These are phyloP conservation scores for Colletotrichum orchidophilum DNA, from an alignment of 2,329 filamentous ascomycete genomes.

Conservation along the genomic window DNA sequence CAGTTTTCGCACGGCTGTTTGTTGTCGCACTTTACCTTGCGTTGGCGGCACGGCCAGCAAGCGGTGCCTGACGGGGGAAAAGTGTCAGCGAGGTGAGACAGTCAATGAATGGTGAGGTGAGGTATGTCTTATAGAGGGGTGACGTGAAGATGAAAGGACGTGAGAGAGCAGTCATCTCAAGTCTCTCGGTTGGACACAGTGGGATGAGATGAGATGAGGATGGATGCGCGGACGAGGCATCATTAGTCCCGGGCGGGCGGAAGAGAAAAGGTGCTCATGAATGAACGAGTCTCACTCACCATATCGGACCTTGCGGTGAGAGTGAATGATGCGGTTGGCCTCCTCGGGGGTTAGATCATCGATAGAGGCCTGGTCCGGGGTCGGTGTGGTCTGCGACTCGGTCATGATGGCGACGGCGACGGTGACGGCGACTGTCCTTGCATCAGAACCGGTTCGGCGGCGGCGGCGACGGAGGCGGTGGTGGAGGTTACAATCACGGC, in stretches of 20 bases:
- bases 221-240: neutral
- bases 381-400: constrained; percentile 54
- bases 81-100: neutral
- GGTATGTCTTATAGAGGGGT: neutral
- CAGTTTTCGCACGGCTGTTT: constrained; percentile 76
- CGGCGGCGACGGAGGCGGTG: neutral
- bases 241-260: neutral
- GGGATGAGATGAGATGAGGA: neutral
- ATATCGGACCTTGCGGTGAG: constrained; percentile 74
- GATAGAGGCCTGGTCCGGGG: constrained; percentile 56
- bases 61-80: constrained; percentile 56
- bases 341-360: constrained; percentile 72
- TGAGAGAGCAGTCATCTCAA: neutral
- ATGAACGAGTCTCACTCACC: constrained; percentile 55
- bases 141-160: neutral
- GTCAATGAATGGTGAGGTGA: neutral
- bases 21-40: constrained; percentile 76
- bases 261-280: neutral
- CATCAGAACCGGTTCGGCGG: constrained; percentile 11
- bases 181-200: neutral
- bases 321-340: constrained; percentile 74
- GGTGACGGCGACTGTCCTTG: constrained; percentile 12
- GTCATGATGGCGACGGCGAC: constrained; percentile 46
- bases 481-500: neutral
- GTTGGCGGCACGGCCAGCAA: constrained; percentile 74